phyloP scores from a whole-genome alignment of 768 basidiomycete species.

The Termitomyces sp. region DNA sequence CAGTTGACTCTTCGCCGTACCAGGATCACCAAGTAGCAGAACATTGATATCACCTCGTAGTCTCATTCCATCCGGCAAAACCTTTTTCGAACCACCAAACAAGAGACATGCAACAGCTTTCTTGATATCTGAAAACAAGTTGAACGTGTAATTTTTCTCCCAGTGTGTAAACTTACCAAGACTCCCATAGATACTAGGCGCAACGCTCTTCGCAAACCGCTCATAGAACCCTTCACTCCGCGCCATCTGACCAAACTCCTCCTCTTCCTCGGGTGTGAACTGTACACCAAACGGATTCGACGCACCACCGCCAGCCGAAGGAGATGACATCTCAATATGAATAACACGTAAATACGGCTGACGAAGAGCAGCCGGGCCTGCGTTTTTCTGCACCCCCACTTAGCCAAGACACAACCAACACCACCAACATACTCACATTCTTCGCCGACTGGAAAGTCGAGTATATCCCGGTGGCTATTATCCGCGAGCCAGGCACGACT shows the following conservation, averaged over 20 bases:
- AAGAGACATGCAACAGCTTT: slow-evolving; percentile 96
- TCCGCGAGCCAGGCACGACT: slow-evolving; percentile 94
- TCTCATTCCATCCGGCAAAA: slow-evolving; percentile 96
- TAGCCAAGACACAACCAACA: slow-evolving; percentile 1
- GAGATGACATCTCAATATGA: slow-evolving; percentile 87
- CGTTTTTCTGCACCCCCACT: slow-evolving; percentile 54
- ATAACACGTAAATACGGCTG: slow-evolving; percentile 93
- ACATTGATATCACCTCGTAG: slow-evolving; percentile 98
- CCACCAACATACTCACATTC: slow-evolving; percentile 49
- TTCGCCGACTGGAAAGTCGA: slow-evolving; percentile 92
- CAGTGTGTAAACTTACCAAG: slow-evolving; percentile 53
- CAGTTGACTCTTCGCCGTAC: slow-evolving; percentile 97
- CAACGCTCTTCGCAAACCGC: slow-evolving; percentile 90
- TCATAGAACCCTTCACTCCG: slow-evolving; percentile 90
- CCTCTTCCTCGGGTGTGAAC: slow-evolving; percentile 95
- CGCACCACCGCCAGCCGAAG: slow-evolving; percentile 63
- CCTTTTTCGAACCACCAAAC: slow-evolving; percentile 96
- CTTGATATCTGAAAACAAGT: slow-evolving; percentile 77
- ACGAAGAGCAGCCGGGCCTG: slow-evolving; percentile 85
- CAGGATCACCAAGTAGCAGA: slow-evolving; percentile 92
- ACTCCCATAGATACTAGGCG: slow-evolving; percentile 95
- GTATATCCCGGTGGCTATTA: slow-evolving; percentile 95
- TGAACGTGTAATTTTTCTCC: neutral
- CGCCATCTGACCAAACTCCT: slow-evolving; percentile 91
- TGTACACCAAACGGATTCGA: slow-evolving; percentile 85